phyloP scores from a whole-genome alignment of 106 monocot species.

The Dendrobium catenatum region DNA sequence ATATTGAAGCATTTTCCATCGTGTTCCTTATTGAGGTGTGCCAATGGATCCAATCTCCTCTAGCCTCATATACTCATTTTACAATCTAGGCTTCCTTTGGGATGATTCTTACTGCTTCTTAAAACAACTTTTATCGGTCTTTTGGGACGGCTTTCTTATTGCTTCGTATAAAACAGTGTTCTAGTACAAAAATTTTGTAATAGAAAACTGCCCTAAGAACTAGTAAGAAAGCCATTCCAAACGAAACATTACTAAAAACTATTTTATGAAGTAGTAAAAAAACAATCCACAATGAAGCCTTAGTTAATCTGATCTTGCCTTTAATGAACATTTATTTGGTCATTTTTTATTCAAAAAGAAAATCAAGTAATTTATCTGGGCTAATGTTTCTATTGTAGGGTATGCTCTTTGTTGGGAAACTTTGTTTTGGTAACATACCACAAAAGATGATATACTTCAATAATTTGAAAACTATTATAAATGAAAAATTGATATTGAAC shows the following conservation, averaged over 20 bases:
- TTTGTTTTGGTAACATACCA: neutral
- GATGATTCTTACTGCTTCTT: too few species aligned
- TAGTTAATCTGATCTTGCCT: neutral
- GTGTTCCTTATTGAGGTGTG: conserved; percentile 78
- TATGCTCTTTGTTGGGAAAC: neutral
- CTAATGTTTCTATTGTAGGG: neutral
- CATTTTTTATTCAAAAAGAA: conserved; percentile 3
- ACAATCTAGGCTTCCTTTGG: too few species aligned
- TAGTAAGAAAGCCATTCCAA: too few species aligned
- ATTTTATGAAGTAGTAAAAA: too few species aligned
- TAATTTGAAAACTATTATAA: neutral
- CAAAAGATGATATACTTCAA: neutral
- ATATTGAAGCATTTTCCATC: conserved; percentile 87
- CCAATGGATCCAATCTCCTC: neutral
- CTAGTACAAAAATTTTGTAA: too few species aligned
- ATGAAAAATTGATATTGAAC: neutral
- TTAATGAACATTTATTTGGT: neutral
- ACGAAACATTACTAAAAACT: too few species aligned
- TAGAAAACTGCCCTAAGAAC: too few species aligned
- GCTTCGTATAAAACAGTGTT: too few species aligned
- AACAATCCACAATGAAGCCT: too few species aligned
- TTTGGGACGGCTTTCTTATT: too few species aligned
- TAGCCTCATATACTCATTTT: neutral
- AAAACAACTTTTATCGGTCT: too few species aligned
- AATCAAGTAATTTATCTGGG: neutral